phyloP scores from a whole-genome alignment of 768 basidiomycete genomes.

The Aureoboletus auriporus region DNA sequence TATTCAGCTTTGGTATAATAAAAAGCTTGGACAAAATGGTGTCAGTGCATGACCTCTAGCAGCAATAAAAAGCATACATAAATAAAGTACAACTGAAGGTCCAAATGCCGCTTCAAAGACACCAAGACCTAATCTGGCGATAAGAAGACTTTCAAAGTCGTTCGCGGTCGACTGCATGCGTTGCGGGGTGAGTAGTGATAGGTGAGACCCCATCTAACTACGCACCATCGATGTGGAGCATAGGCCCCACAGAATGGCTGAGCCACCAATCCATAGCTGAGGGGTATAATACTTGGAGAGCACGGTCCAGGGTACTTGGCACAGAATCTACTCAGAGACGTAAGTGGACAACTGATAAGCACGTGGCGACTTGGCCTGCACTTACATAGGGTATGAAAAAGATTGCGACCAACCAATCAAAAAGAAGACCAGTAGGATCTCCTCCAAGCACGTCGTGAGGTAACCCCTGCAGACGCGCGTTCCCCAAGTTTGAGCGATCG shows the following conservation, averaged over 20 bases:
- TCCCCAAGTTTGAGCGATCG: slow-evolving; percentile 76
- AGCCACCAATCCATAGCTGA: slow-evolving; percentile 63
- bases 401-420: slow-evolving; percentile 73
- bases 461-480: slow-evolving; percentile 72
- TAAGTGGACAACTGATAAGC: not conserved
- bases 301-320: slow-evolving; percentile 65
- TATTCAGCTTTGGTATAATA: slow-evolving; percentile 48
- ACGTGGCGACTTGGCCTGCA: not conserved
- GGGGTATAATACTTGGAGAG: slow-evolving; percentile 66
- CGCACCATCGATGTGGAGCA: slow-evolving; percentile 68
- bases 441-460: slow-evolving; percentile 61
- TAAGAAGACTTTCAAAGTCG: slow-evolving; percentile 25
- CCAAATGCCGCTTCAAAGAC: slow-evolving; percentile 34
- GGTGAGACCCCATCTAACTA: not conserved
- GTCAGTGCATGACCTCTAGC: slow-evolving; percentile 13
- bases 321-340: slow-evolving; percentile 49
- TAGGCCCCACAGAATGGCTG: slow-evolving; percentile 70
- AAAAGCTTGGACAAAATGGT: slow-evolving; percentile 31
- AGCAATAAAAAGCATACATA: slow-evolving; percentile 14
- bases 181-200: not conserved
- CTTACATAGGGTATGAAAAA: slow-evolving; percentile 80
- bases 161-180: slow-evolving; percentile 22
- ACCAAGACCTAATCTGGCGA: slow-evolving; percentile 30
- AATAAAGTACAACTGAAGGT: slow-evolving; percentile 30
- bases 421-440: slow-evolving; percentile 63